Percentiles rank a stretch among this genome's conserved stretches.
Conservation (phyloP, 176 grass and related monocot species). For the Carex pumila region DNA sequence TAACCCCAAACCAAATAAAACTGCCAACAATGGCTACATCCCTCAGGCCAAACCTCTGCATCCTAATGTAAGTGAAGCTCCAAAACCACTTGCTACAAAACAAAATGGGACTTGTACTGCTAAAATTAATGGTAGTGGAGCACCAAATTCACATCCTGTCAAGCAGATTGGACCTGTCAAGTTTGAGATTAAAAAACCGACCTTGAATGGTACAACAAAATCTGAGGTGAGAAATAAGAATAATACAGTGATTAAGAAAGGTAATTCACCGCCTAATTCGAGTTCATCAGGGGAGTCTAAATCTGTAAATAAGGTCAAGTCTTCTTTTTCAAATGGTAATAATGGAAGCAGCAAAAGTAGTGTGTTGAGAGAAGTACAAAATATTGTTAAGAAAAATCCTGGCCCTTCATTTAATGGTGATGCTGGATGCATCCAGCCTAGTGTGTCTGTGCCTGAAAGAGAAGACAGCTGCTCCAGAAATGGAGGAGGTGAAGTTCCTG, state of each 20-base stretch:
- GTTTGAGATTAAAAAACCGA: conserved; percentile 39
- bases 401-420: conserved; percentile 18
- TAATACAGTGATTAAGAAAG: conserved; percentile 7
- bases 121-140: conserved; percentile 59
- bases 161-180: conserved; percentile 70
- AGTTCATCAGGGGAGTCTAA: conserved; percentile 18
- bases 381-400: conserved; percentile 20
- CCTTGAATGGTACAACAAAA: conserved; percentile 45
- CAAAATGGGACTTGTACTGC: conserved; percentile 43
- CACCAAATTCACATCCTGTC: conserved; percentile 42
- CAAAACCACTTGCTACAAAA: conserved; percentile 48
- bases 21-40: conserved; percentile 53
- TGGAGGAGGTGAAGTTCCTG: conserved; percentile 24
- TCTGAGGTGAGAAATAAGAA: conserved; percentile 34
- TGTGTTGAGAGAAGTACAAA: conserved; percentile 13
- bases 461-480: conserved; percentile 10
- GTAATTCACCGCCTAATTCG: conserved; percentile 9
- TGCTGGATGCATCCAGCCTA: neutral
- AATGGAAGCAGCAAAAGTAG: neutral
- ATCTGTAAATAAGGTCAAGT: conserved; percentile 15
- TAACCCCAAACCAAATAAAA: conserved; percentile 46
- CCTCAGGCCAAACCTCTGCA: conserved; percentile 51
- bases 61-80: conserved; percentile 51
- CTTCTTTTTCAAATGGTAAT: neutral
- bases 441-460: conserved; percentile 18